Evolutionary conservation across 495 filamentous ascomycete species (phyloP).

Genomic region (Aspergillus mulundensis): DNA sequence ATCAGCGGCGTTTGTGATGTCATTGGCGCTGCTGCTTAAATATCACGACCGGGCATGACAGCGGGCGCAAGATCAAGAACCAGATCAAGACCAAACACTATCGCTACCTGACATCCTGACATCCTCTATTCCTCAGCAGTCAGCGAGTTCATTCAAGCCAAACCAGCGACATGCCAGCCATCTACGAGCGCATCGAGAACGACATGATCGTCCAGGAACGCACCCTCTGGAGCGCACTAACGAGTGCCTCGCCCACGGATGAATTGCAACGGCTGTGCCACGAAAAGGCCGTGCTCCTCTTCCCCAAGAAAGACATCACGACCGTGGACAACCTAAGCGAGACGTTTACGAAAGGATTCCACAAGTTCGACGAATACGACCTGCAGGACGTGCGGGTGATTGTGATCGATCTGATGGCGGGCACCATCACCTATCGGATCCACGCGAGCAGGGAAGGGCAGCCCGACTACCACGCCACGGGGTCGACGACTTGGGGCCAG

Average conservation of each 20-base stretch:
- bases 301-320: conserved; percentile 35
- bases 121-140: not conserved
- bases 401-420: conserved; percentile 46
- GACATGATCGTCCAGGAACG: conserved; percentile 40
- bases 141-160: no score
- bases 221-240: conserved; percentile 28
- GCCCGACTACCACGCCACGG: conserved; percentile 7
- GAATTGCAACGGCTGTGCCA: conserved; percentile 34
- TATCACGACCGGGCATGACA: not conserved
- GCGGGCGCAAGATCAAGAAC: not conserved
- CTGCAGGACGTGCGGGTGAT: conserved; percentile 37
- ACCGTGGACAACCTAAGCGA: conserved; percentile 31
- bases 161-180: conserved; percentile 26
- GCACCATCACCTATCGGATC: conserved; percentile 32
- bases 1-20: conserved; percentile 8
- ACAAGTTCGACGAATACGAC: conserved; percentile 41
- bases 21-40: conserved; percentile 5
- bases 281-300: conserved; percentile 34
- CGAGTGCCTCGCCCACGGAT: not conserved
- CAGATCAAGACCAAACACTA: not conserved
- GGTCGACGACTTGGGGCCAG: conserved; percentile 43
- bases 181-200: conserved; percentile 44
- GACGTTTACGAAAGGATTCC: conserved; percentile 35
- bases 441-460: conserved; percentile 3
- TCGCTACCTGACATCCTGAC: not conserved